Percentiles rank a stretch among this genome's conserved stretches.
Conservation (phyloP, 306 rosid genomes). For the Ammopiptanthus mongolicus region DNA sequence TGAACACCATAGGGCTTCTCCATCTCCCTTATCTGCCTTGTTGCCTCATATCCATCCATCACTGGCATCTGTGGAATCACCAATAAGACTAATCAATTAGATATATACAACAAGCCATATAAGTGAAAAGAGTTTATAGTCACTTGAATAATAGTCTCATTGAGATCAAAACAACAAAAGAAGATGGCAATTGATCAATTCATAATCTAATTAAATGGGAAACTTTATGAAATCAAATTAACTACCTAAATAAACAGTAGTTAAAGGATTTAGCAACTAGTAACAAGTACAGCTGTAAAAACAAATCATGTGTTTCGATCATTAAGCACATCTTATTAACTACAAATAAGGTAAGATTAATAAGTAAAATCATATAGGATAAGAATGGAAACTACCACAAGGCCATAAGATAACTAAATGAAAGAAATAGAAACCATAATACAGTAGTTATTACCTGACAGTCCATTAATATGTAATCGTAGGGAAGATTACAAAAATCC, state of each 20-base stretch:
- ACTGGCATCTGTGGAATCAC: conserved; percentile 48
- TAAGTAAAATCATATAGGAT: background rate
- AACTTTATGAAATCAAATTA: background rate
- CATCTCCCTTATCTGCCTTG: conserved; percentile 46
- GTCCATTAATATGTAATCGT: conserved; percentile 68
- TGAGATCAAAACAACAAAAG: background rate
- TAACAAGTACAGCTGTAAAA: background rate
- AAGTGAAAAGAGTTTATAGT: background rate
- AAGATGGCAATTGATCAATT: no score
- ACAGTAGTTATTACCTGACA: conserved; percentile 48
- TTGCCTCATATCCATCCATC: conserved; percentile 62
- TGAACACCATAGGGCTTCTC: conserved; percentile 39
- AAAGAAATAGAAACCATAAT: background rate
- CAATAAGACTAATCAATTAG: background rate
- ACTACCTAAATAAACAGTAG: background rate
- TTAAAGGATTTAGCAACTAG: background rate
- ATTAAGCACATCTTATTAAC: background rate
- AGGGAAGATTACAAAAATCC: conserved; percentile 27
- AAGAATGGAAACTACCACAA: background rate
- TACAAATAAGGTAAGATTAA: background rate
- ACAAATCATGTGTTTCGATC: background rate
- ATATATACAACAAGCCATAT: background rate
- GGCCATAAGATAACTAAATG: background rate
- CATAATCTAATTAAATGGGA: background rate
- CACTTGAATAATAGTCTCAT: background rate